These are phyloP conservation scores for Hyaloperonospora brassicae DNA, from an alignment of 352 stramenopile species.

Conservation along the genomic window DNA sequence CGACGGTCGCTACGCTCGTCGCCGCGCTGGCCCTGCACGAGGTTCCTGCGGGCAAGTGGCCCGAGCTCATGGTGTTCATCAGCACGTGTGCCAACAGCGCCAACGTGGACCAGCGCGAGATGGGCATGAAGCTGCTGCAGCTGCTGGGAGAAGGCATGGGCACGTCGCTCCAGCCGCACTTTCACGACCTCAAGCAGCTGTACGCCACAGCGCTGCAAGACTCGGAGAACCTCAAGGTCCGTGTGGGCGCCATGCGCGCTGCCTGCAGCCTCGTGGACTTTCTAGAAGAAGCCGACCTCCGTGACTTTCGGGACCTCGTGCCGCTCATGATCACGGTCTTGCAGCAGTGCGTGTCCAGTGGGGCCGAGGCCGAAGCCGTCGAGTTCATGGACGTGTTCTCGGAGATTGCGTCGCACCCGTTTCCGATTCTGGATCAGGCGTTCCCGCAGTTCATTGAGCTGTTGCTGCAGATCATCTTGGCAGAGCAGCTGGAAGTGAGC, in stretches of 20 bases:
- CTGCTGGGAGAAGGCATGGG: constrained; percentile 91
- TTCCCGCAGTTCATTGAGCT: constrained; percentile 78
- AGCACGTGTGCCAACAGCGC: constrained; percentile 77
- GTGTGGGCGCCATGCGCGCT: constrained; percentile 73
- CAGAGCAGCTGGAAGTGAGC: constrained; percentile 65
- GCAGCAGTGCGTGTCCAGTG: constrained; percentile 73
- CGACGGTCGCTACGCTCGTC: constrained; percentile 76
- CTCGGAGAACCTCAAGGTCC: constrained; percentile 72
- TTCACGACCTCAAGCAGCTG: constrained; percentile 71
- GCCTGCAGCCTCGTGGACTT: constrained; percentile 75
- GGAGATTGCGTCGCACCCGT: constrained; percentile 77
- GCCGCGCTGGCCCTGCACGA: constrained; percentile 76
- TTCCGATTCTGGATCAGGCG: constrained; percentile 74
- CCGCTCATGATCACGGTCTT: constrained; percentile 82
- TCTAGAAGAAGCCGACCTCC: constrained; percentile 66
- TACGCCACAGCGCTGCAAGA: constrained; percentile 70
- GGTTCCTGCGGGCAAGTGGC: constrained; percentile 73
- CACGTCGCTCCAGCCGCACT: constrained; percentile 73
- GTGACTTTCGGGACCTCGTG: constrained; percentile 64
- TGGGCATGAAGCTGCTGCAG: constrained; percentile 90
- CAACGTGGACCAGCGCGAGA: constrained; percentile 82
- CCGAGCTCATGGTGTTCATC: constrained; percentile 92
- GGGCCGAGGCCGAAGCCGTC: constrained; percentile 69
- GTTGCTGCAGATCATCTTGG: constrained; percentile 72
- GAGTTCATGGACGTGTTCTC: constrained; percentile 85